Evolutionary conservation across 768 basidiomycete species (phyloP).

Genomic region (Rhodotorula kratochvilovae): DNA sequence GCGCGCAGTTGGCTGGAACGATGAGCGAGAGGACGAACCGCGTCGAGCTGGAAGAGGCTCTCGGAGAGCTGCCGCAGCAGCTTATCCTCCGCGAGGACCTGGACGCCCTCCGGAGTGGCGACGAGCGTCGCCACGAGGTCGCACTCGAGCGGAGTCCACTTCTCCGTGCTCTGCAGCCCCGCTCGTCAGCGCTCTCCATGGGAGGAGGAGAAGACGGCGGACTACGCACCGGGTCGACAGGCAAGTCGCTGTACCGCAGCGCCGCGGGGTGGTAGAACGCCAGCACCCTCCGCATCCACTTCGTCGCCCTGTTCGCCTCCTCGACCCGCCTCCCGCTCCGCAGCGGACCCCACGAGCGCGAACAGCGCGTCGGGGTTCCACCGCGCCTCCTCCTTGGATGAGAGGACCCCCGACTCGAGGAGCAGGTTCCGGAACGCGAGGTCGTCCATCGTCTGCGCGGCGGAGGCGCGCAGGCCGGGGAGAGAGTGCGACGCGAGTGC

Average conservation of each 20-base stretch:
- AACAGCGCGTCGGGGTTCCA: constrained; percentile 89
- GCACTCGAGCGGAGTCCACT: constrained; percentile 83
- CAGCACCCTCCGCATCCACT: constrained; percentile 85
- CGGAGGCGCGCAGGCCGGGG: constrained; percentile 86
- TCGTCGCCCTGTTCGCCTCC: constrained; percentile 83
- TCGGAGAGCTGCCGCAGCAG: constrained; percentile 76
- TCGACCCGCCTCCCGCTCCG: constrained; percentile 87
- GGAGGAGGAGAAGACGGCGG: background rate
- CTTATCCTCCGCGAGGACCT: constrained; percentile 80
- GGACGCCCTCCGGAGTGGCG: constrained; percentile 72
- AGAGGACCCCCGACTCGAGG: constrained; percentile 72
- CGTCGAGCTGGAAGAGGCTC: constrained; percentile 86
- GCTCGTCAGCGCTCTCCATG: too few species aligned
- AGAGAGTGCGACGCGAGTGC: constrained; percentile 53
- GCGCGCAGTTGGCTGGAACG: background rate
- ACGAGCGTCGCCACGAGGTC: constrained; percentile 75
- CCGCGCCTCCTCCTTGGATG: constrained; percentile 75
- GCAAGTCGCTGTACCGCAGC: constrained; percentile 75
- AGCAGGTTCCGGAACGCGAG: constrained; percentile 77
- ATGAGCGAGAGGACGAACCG: constrained; percentile 54
- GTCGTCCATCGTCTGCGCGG: constrained; percentile 91
- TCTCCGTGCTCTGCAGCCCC: constrained; percentile 59
- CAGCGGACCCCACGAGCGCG: constrained; percentile 80
- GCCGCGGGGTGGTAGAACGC: constrained; percentile 87
- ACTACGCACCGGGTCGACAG: constrained; percentile 58